phyloP scores from a whole-genome alignment of 2,329 filamentous ascomycete genomes.

The Tolypocladium guangdongense region DNA sequence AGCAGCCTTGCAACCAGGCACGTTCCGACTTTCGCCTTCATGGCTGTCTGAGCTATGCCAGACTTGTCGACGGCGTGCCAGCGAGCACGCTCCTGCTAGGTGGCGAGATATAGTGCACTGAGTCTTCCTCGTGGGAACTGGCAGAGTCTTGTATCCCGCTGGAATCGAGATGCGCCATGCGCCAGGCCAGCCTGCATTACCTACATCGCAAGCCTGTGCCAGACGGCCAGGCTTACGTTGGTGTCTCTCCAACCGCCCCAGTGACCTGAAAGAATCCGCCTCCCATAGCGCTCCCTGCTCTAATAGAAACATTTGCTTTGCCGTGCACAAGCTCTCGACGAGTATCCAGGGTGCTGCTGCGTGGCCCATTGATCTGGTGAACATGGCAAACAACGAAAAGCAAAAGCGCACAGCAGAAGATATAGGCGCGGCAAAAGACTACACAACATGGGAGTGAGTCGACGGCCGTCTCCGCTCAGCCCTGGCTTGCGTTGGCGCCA shows the following conservation, averaged over 20 bases:
- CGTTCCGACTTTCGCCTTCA: background rate
- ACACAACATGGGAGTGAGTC: background rate
- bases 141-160: background rate
- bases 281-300: background rate
- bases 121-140: background rate
- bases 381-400: background rate
- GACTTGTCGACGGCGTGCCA: background rate
- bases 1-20: background rate
- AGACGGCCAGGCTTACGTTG: background rate
- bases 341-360: background rate
- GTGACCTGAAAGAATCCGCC: background rate
- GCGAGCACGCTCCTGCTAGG: background rate
- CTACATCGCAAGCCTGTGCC: background rate
- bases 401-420: background rate
- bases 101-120: background rate
- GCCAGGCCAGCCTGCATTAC: background rate
- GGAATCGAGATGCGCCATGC: background rate
- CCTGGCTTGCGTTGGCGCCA: constrained; percentile 34
- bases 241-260: too few relatives aligned
- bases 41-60: background rate
- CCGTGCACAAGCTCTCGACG: background rate
- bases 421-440: background rate
- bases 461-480: background rate
- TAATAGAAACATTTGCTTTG: background rate
- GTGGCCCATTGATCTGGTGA: background rate